phyloP scores from a whole-genome alignment of 352 stramenopile genomes.

The Elongisporangium anandrum region DNA sequence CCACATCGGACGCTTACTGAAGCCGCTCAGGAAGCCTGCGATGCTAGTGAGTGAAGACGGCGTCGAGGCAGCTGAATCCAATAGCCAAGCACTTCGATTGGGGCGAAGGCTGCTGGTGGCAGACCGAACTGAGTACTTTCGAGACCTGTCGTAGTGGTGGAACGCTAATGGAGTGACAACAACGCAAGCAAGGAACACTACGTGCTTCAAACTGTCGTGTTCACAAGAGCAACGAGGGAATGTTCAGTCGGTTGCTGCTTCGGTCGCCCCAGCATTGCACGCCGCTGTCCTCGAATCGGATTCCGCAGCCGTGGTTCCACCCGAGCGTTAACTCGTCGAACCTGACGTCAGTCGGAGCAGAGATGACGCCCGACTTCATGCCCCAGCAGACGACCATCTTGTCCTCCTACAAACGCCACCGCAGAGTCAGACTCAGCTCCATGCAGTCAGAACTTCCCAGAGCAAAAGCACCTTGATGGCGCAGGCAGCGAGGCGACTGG shows the following conservation, averaged over 20 bases:
- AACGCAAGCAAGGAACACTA: too few species aligned
- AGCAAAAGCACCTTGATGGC: constrained; percentile 35
- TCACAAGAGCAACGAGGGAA: constrained; percentile 23
- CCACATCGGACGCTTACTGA: constrained; percentile 36
- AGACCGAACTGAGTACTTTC: constrained; percentile 33
- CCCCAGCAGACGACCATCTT: constrained; percentile 65
- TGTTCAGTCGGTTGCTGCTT: constrained; percentile 31
- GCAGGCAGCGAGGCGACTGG: constrained; percentile 57
- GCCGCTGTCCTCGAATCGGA: constrained; percentile 54
- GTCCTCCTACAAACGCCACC: constrained; percentile 28
- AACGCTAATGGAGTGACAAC: background rate
- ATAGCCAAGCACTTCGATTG: constrained; percentile 5
- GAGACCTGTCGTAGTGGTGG: constrained; percentile 13
- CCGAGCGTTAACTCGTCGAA: constrained; percentile 70
- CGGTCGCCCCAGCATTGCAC: constrained; percentile 69
- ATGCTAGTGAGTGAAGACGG: constrained; percentile 18
- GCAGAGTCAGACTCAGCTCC: constrained; percentile 6
- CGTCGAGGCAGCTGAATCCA: constrained; percentile 4
- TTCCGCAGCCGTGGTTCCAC: constrained; percentile 73
- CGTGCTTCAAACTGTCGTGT: background rate
- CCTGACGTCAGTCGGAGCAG: constrained; percentile 34
- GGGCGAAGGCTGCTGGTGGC: constrained; percentile 33
- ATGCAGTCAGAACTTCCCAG: background rate
- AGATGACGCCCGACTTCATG: constrained; percentile 60
- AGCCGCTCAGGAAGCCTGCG: constrained; percentile 43